Base-by-base conservation (phyloP, 352 stramenopile species). In the Paralagenidium karlingii region DNA sequence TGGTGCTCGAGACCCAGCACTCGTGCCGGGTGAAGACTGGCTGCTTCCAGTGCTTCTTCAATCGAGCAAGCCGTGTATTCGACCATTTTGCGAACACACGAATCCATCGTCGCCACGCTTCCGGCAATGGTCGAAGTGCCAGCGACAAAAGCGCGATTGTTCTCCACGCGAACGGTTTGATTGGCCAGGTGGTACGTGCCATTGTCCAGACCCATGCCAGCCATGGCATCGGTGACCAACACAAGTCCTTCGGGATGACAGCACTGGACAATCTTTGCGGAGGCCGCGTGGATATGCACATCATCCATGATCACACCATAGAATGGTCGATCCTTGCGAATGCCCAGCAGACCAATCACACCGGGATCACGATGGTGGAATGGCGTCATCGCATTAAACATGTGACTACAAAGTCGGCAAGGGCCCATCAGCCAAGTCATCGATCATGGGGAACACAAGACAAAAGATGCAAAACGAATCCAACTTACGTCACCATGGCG, bases 321-420 rank as follows among this genome's bases (percentile, higher is more conserved):
- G 53, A 55, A 84, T 8, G 80, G 68, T 8, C 66, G 55, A 12
- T 47, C 39, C 12, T 63, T 53, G 1, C 45, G 65, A 7, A 58
- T 51, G 1, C 80, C 82, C 8, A 94, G 60, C 18, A 96, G 53
- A 1, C 85, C 85, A 10, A 94, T 75, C 39, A 96, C 68, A 3
- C 83, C 85, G 6, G 85, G 85, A 30, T 94, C 69, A 20, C 83
- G 73, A 48, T 95, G 85, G 44, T 96, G 83, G 60, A 96, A 95
- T 5, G 73, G 61, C 16, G 59, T 68, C 85, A 96, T 96, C 7
- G 85, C 85, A 47, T 95, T 96, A 58, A 91, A 96, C 13, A 95
- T 46, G 52, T 96, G 82, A 6, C 63, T 77, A 32, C 21, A 21
- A 13, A 5, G 43, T n/a, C n/a, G n/a, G n/a, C n/a, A n/a, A n/a